phyloP scores from a whole-genome alignment of 495 filamentous ascomycete genomes.

The Collariella sp. region DNA sequence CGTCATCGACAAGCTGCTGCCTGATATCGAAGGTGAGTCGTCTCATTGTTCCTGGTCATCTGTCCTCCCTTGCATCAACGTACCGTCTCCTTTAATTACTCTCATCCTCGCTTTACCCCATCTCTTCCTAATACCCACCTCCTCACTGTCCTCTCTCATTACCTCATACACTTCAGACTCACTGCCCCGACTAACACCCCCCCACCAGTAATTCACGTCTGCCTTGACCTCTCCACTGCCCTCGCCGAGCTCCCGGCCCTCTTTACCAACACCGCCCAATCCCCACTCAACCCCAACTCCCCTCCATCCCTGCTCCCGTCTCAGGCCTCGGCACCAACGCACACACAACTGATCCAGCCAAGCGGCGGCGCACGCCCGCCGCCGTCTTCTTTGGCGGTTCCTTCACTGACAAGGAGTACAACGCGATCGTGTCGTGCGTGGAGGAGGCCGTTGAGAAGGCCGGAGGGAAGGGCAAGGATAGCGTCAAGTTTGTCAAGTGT shows the following conservation, averaged over 20 bases:
- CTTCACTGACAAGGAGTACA: constrained; percentile 24
- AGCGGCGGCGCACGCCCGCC: constrained; percentile 6
- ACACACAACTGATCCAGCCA: background rate
- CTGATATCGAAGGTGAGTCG: constrained; percentile 23
- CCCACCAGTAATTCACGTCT: constrained; percentile 23
- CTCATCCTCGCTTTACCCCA: background rate
- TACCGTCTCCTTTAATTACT: background rate
- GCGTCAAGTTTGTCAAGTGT: constrained; percentile 19
- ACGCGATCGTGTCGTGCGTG: constrained; percentile 20
- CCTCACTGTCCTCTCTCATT: background rate
- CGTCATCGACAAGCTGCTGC: constrained; percentile 25
- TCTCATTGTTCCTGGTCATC: background rate
- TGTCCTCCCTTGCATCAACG: background rate
- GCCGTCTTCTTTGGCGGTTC: constrained; percentile 28
- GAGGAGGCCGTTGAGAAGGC: background rate
- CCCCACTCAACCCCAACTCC: background rate
- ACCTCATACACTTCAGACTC: background rate
- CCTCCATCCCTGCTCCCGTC: constrained; percentile 7
- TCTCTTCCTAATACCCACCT: too few relatives aligned
- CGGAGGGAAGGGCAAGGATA: background rate
- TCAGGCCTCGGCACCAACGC: constrained; percentile 23
- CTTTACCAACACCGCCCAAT: constrained; percentile 13
- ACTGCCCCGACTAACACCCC: background rate
- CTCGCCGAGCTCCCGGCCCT: constrained; percentile 24
- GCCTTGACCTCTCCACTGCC: constrained; percentile 19